A percentile compares a stretch with the other conserved stretches of the same genome.
These are phyloP conservation scores for Microbotryomycetes sp. DNA, from an alignment of 1,284 basidiomycete species.

Conservation along the genomic window DNA sequence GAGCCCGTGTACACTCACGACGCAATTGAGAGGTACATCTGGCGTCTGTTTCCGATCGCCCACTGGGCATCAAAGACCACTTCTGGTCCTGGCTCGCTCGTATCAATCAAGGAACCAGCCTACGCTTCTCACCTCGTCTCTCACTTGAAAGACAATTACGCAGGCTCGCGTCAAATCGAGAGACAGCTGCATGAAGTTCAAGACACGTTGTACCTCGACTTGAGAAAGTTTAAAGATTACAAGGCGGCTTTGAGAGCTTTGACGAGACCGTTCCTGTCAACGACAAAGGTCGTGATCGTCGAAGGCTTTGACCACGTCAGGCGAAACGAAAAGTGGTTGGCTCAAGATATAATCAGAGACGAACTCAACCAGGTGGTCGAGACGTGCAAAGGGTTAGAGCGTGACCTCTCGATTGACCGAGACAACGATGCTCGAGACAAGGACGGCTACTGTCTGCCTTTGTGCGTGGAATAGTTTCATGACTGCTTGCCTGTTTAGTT, in stretches of 20 bases:
- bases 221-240: background rate
- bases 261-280: conserved; percentile 12
- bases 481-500: background rate
- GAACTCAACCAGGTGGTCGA: background rate
- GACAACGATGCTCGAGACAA: background rate
- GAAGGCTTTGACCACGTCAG: conserved; percentile 4
- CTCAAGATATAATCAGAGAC: background rate
- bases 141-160: background rate
- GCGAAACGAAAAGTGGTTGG: conserved; percentile 1
- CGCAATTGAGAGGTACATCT: conserved; percentile 6
- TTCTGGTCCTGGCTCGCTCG: background rate
- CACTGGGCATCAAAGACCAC: conserved; percentile 2
- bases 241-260: background rate
- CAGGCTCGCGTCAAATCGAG: background rate
- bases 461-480: background rate
- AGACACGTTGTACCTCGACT: conserved; percentile 13
- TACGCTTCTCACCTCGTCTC: conserved; percentile 7
- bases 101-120: conserved; percentile 5
- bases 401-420: background rate
- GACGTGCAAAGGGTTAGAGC: background rate
- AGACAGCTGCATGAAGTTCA: background rate
- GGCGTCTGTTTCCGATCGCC: conserved; percentile 16
- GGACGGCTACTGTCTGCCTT: background rate
- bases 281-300: conserved; percentile 9
- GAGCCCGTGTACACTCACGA: background rate